Evolutionary conservation across 1,139 yeast species (phyloP), one percentile per base, ranked within the genome.

Genomic region (Geotrichum aggregatum): DNA sequence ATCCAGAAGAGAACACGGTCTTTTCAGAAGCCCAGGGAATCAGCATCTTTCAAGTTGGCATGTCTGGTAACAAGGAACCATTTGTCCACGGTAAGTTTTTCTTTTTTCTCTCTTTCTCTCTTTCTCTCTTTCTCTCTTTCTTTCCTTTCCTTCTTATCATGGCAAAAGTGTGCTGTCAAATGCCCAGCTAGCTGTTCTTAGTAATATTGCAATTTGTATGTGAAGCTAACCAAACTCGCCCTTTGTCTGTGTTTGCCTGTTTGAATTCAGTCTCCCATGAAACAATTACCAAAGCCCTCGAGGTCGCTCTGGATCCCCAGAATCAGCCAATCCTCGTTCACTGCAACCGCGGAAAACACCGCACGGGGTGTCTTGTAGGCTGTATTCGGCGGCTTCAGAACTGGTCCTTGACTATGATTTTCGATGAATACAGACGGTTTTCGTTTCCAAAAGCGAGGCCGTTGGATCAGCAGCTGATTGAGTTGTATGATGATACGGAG

Each of bases 401-500:
- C 56, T 92, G 98, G 98, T 84, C 96, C 1, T 69, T 88, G 60
- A 84, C 96, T 1, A 86, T 91, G 78, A 92, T 91, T 18, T 88
- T 92, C 65, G 98, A 92, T 63, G 98, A 92, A 66, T 92, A 92
- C 69, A 74, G 98, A 55, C 78, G 92, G 63, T 92, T 88, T 72
- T 95, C 98, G 4, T 87, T 87, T 52, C 98, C 98, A 7, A 92
- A 92, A 70, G 95, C 89, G 53, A 75, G 98, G 59, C 95, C 96
- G 10, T 76, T 92, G 75, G 98, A 92, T 70, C 96, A 89, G 67
- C 96, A 92, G 66, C 85, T 91, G 65, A 92, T 92, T 57, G 98
- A 92, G 67, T 74, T 87, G 74, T 91, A 86, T 66, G 83, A 87
- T 61, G 88, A 83, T 54, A 64, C 71, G 2, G 83, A 79, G 52